Percentiles rank a stretch among this genome's conserved stretches.
Conservation (phyloP, 2,329 filamentous ascomycete genomes). For the Diplocarpon rosae region DNA sequence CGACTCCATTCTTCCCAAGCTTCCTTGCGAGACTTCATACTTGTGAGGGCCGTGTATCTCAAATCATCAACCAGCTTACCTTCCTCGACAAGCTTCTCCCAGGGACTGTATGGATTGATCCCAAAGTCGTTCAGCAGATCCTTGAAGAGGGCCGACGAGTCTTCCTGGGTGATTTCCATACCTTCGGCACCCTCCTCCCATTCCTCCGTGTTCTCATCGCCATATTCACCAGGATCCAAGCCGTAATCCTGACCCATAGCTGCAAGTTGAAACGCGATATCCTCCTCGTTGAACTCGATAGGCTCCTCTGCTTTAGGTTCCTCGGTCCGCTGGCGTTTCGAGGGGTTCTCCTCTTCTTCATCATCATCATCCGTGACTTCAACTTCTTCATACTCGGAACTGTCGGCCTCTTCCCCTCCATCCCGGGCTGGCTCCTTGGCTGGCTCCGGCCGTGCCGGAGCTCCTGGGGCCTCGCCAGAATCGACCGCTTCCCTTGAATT, state of each 20-base stretch:
- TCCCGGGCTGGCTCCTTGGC: slow-evolving; percentile 8
- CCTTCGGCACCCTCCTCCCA: slow-evolving; percentile 66
- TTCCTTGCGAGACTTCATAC: slow-evolving; percentile 70
- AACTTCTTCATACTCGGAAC: slow-evolving; percentile 57
- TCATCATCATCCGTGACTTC: slow-evolving; percentile 36
- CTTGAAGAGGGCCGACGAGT: slow-evolving; percentile 68
- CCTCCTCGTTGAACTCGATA: slow-evolving; percentile 83
- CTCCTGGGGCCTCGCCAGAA: slow-evolving; percentile 24
- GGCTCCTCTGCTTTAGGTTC: slow-evolving; percentile 33
- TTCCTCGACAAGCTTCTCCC: slow-evolving; percentile 82
- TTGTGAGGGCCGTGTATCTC: slow-evolving; percentile 73
- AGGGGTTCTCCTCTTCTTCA: slow-evolving; percentile 35
- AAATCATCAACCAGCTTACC: slow-evolving; percentile 73
- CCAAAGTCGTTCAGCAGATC: slow-evolving; percentile 74
- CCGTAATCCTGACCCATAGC: slow-evolving; percentile 83
- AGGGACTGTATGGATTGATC: slow-evolving; percentile 80
- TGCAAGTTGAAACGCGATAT: slow-evolving; percentile 85
- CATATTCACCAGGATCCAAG: slow-evolving; percentile 66
- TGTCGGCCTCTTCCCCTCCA: slow-evolving; percentile 38
- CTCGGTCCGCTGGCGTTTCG: slow-evolving; percentile 39
- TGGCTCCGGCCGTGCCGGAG: slow-evolving; percentile 12
- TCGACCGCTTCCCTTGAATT: slow-evolving; percentile 17
- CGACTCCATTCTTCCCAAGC: slow-evolving; percentile 78
- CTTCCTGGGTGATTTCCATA: slow-evolving; percentile 59
- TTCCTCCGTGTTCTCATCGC: slow-evolving; percentile 47